Evolutionary conservation across 2,329 filamentous ascomycete species (phyloP).

Genomic region (Colletotrichum liaoningense): DNA sequence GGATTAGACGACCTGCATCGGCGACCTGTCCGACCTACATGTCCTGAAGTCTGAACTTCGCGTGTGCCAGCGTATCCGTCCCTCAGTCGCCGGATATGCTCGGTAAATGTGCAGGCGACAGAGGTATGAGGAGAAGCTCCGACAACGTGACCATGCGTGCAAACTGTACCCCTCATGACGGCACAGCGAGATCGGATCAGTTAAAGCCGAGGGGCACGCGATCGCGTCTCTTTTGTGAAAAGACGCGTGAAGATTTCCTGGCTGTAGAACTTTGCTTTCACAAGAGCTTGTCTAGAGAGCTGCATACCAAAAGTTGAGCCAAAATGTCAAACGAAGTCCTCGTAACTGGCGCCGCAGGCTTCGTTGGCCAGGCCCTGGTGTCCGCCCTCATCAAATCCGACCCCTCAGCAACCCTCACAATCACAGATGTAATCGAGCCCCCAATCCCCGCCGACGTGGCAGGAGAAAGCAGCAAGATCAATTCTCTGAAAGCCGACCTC

Average conservation of each 20-base stretch:
- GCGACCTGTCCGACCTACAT: not conserved
- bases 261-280: not conserved
- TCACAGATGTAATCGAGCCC: constrained; percentile 68
- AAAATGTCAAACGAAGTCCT: constrained; percentile 55
- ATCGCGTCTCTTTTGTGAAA: not conserved
- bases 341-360: constrained; percentile 74
- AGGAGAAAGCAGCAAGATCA: constrained; percentile 38
- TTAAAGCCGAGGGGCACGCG: not conserved
- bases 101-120: not conserved
- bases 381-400: constrained; percentile 61
- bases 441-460: constrained; percentile 56
- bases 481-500: constrained; percentile 45
- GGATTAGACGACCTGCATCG: constrained; percentile 3
- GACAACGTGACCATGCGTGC: constrained; percentile 1
- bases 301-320: no score
- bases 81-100: not conserved
- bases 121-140: not conserved
- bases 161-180: not conserved
- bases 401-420: constrained; percentile 55
- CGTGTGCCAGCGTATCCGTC: not conserved
- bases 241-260: not conserved
- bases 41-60: not conserved
- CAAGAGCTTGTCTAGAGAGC: not conserved
- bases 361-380: constrained; percentile 72
- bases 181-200: constrained; percentile 18